phyloP scores from a whole-genome alignment of 2,329 filamentous ascomycete genomes.

The Albifimbria verrucaria region DNA sequence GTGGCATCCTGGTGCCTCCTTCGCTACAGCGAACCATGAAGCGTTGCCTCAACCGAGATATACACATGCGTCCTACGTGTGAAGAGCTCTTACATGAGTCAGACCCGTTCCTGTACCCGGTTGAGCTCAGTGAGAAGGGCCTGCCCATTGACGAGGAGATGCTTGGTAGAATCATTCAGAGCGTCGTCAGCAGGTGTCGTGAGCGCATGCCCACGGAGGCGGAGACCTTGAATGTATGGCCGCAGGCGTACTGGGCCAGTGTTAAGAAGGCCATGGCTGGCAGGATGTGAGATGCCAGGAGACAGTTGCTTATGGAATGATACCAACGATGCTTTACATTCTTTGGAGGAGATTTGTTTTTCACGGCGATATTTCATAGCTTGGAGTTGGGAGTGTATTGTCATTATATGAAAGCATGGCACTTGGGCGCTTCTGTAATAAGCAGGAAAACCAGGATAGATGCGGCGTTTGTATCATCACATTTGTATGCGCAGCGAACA shows the following conservation, averaged over 20 bases:
- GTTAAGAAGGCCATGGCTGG: slow-evolving; percentile 48
- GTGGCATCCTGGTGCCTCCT: slow-evolving; percentile 57
- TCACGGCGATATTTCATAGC: slow-evolving; percentile 21
- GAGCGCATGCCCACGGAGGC: slow-evolving; percentile 57
- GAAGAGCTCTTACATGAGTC: slow-evolving; percentile 55
- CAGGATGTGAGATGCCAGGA: slow-evolving; percentile 19
- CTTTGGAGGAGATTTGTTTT: slow-evolving; percentile 13
- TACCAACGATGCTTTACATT: slow-evolving; percentile 14
- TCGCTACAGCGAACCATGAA: slow-evolving; percentile 60
- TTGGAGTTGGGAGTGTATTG: slow-evolving; percentile 26
- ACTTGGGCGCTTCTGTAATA: slow-evolving; percentile 10
- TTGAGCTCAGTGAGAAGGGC: slow-evolving; percentile 50
- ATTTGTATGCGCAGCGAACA: slow-evolving; percentile 12
- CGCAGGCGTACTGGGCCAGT: slow-evolving; percentile 59
- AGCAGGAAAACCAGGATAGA: slow-evolving; percentile 13
- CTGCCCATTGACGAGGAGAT: slow-evolving; percentile 62
- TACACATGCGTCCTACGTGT: slow-evolving; percentile 60
- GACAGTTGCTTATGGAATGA: not conserved
- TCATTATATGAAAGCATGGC: slow-evolving; percentile 13
- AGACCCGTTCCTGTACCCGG: slow-evolving; percentile 63
- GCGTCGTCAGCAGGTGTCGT: slow-evolving; percentile 56
- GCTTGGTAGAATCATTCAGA: slow-evolving; percentile 59
- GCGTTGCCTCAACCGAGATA: slow-evolving; percentile 60
- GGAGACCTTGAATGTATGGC: slow-evolving; percentile 54
- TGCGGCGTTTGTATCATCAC: slow-evolving; percentile 13